Evolutionary conservation across 495 filamentous ascomycete species (phyloP).

Genomic region (Penicillium argentinense): DNA sequence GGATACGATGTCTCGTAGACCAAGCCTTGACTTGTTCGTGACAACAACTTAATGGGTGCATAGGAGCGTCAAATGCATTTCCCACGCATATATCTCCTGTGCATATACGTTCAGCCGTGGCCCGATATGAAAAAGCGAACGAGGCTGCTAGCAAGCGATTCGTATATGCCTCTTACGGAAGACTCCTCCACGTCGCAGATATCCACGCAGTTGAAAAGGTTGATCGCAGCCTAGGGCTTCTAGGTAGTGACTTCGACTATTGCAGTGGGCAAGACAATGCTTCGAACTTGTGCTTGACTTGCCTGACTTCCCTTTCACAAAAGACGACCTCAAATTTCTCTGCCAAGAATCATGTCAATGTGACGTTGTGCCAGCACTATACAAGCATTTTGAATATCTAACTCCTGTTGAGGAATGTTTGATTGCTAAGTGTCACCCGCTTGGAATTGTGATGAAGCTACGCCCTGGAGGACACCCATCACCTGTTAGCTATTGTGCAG

Average conservation of each 20-base stretch:
- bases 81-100: no score
- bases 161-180: neutral
- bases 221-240: neutral
- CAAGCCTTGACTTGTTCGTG: no score
- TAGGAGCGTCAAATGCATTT: no score
- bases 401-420: neutral
- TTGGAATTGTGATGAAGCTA: neutral
- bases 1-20: no score
- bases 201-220: neutral
- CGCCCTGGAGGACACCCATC: neutral
- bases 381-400: neutral
- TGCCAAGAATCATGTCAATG: conserved; percentile 6
- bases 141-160: neutral
- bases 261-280: neutral
- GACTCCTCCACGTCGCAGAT: neutral
- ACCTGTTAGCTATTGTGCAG: conserved; percentile 1
- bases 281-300: neutral
- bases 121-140: neutral
- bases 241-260: neutral
- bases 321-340: conserved; percentile 2
- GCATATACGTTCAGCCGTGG: neutral
- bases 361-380: conserved; percentile 10
- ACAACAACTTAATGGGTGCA: no score
- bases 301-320: neutral
- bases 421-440: neutral